phyloP scores from a whole-genome alignment of 2,329 filamentous ascomycete genomes.

The Sphaerulina populicola region DNA sequence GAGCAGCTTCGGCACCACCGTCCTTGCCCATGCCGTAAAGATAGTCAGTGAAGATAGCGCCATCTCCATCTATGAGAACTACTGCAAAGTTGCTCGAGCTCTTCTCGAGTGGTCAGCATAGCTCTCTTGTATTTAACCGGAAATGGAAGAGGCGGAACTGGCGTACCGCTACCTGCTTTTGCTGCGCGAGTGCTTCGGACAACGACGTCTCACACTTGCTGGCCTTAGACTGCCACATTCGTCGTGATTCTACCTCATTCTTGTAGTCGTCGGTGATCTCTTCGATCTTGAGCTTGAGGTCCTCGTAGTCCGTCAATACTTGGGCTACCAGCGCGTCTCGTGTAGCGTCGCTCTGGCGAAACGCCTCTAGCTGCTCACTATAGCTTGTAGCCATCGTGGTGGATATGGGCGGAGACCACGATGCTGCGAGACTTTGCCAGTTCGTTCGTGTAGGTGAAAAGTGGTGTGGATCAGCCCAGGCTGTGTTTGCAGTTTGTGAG shows the following conservation, averaged over 20 bases:
- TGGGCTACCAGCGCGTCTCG: constrained; percentile 29
- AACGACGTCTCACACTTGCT: constrained; percentile 15
- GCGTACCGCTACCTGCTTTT: constrained; percentile 24
- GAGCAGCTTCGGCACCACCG: constrained; percentile 42
- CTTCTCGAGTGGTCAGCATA: constrained; percentile 12
- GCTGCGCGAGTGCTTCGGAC: constrained; percentile 20
- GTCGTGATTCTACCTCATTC: constrained; percentile 32
- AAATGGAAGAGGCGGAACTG: background rate
- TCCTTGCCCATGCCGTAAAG: constrained; percentile 37
- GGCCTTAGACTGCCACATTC: constrained; percentile 31
- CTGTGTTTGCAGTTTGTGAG: too few relatives aligned
- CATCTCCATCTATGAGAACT: constrained; percentile 45
- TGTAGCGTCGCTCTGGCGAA: constrained; percentile 28
- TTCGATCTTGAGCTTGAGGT: constrained; percentile 29
- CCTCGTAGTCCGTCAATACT: constrained; percentile 28
- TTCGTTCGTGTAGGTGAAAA: background rate
- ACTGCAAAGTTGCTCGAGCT: constrained; percentile 38
- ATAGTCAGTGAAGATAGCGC: constrained; percentile 40
- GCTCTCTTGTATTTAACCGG: too few relatives aligned
- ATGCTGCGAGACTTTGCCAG: background rate
- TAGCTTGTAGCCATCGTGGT: constrained; percentile 13
- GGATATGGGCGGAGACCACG: background rate
- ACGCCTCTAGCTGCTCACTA: constrained; percentile 27
- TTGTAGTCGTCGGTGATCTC: constrained; percentile 32
- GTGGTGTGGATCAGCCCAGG: too few relatives aligned